These are phyloP conservation scores for Quercus aquifolioides DNA, from an alignment of 306 rosid species.

Conservation along the genomic window DNA sequence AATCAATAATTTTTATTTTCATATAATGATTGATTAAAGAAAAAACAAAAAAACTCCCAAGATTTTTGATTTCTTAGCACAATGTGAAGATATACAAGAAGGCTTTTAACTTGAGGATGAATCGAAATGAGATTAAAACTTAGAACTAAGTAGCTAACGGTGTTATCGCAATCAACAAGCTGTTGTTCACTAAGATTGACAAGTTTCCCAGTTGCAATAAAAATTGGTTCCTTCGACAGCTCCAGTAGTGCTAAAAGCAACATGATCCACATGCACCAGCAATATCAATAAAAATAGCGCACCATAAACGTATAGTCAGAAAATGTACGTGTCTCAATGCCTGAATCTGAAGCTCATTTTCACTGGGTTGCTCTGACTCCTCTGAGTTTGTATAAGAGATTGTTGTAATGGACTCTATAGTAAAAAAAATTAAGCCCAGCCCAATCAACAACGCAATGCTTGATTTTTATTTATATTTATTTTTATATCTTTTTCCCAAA, in stretches of 20 bases:
- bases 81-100: neutral
- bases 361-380: too few relatives aligned
- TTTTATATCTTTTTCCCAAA: too few relatives aligned
- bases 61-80: too few relatives aligned
- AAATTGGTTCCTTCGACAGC: slow-evolving; percentile 81
- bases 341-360: too few relatives aligned
- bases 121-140: too few relatives aligned
- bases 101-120: neutral
- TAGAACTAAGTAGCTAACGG: slow-evolving; percentile 19
- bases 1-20: neutral
- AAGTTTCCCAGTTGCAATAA: slow-evolving; percentile 72
- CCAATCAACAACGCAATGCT: neutral
- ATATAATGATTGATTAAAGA: neutral
- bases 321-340: too few relatives aligned
- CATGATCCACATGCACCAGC: slow-evolving; percentile 66
- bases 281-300: too few relatives aligned
- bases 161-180: slow-evolving; percentile 82
- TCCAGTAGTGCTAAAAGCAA: slow-evolving; percentile 92
- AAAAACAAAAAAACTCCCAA: neutral
- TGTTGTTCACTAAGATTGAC: slow-evolving; percentile 89
- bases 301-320: too few relatives aligned
- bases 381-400: too few relatives aligned
- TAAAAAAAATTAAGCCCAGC: neutral
- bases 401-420: too few relatives aligned
- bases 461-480: neutral